Evolutionary conservation across 805 yeast species (phyloP), one percentile per base, ranked within the genome.

Genomic region (Maudiozyma bulderi): DNA sequence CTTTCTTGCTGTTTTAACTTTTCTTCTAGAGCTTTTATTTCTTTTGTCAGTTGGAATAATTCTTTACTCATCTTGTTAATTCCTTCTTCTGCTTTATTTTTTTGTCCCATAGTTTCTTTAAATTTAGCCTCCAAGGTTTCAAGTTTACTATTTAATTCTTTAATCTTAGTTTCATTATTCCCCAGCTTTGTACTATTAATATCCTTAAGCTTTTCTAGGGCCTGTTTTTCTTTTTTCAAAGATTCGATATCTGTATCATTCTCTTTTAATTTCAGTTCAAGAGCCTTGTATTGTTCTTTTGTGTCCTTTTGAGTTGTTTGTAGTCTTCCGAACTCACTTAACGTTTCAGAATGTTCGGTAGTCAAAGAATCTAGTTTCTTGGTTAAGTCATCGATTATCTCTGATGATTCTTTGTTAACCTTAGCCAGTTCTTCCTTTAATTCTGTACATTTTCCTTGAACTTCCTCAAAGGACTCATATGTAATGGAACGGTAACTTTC

Each of bases 31-130:
- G 75, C 74, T 1, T 76, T 79, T 50, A 81, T 82, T 34, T 79
- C 80, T 48, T 77, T 78, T 0, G 80, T 74, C 41, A 88, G 69
- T 44, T 76, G 76, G 64, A 87, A 77, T 32, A 90, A 69, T 54
- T 90, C 98, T 39, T 91, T 72, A 48, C 83, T 84, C 95, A 90
- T 86, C 56, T 88, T 89, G 61, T 89, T 89, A 46, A 90, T 82
- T 4, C 95, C 97, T 51, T 80, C 82, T 58, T 90, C 96, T 1
- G 91, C 85, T 54, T 77, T 82, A 29, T 73, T 72, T 56, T 80
- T 83, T 10, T 74, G 76, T 1, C 40, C 53, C 1, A 52, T 52
- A 6, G 63, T 46, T 1, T 52, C 59, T 6, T 59, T 56, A 3
- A 72, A 52, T 10, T 65, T 64, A 2, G 53, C 53, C 14, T 57